Conservation (phyloP, 768 basidiomycete species). For the Pulveroboletus sp. region DNA sequence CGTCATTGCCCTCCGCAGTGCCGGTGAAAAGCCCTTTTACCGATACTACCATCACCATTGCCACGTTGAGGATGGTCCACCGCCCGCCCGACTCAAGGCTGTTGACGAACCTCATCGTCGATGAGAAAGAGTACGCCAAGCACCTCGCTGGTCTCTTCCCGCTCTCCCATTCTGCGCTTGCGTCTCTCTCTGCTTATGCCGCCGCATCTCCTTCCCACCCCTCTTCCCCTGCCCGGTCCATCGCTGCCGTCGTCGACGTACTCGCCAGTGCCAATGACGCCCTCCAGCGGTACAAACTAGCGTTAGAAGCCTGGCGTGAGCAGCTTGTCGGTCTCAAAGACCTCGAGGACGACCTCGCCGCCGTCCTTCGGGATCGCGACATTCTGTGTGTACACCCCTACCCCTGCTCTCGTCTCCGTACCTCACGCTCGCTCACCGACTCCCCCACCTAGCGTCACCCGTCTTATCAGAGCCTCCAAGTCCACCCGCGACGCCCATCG, state of each 20-base stretch:
- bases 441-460: slow-evolving; percentile 52
- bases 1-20: background rate
- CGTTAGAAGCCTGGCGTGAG: slow-evolving; percentile 63
- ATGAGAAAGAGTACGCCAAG: slow-evolving; percentile 70
- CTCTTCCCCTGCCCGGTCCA: slow-evolving; percentile 11
- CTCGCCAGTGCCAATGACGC: slow-evolving; percentile 67
- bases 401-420: background rate
- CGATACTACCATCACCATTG: background rate
- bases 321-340: slow-evolving; percentile 55
- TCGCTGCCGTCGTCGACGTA: slow-evolving; percentile 45
- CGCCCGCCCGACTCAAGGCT: slow-evolving; percentile 70
- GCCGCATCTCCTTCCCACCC: slow-evolving; percentile 48
- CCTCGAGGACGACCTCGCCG: slow-evolving; percentile 69
- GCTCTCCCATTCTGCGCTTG: slow-evolving; percentile 53
- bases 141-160: slow-evolving; percentile 55
- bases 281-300: slow-evolving; percentile 51
- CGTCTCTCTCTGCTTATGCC: slow-evolving; percentile 69
- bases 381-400: slow-evolving; percentile 57
- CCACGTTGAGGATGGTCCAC: slow-evolving; percentile 51
- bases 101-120: slow-evolving; percentile 57
- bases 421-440: background rate
- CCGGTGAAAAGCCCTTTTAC: background rate
- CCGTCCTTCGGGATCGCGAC: slow-evolving; percentile 64
- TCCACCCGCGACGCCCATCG: slow-evolving; percentile 35
- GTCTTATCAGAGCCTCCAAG: slow-evolving; percentile 75